These are phyloP conservation scores for Rubroboletus satanas DNA, from an alignment of 768 basidiomycete species.

Conservation along the genomic window DNA sequence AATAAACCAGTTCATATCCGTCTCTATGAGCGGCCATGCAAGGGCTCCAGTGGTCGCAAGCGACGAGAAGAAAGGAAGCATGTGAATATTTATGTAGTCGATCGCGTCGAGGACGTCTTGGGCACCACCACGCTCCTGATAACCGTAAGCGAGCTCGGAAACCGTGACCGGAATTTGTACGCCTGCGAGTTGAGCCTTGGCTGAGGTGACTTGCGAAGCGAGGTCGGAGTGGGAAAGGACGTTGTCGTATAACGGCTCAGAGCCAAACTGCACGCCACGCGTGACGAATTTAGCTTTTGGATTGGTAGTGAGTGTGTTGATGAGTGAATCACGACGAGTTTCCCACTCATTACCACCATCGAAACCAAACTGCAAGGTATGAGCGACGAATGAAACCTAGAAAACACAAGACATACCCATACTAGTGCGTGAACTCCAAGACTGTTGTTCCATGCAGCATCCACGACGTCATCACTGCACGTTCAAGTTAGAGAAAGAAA, in stretches of 20 bases:
- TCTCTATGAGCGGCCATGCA: constrained; percentile 59
- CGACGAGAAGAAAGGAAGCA: constrained; percentile 61
- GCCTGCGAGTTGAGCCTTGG: constrained; percentile 46
- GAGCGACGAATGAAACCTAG: neutral
- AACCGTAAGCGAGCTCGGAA: constrained; percentile 62
- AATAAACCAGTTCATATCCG: constrained; percentile 66
- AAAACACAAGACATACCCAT: constrained; percentile 48
- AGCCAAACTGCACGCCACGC: constrained; percentile 65
- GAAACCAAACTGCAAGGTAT: constrained; percentile 34
- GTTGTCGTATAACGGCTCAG: constrained; percentile 61
- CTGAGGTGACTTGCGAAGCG: constrained; percentile 45
- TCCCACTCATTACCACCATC: constrained; percentile 46
- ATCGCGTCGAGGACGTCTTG: constrained; percentile 54
- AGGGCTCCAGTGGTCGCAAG: constrained; percentile 39
- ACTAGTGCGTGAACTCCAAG: constrained; percentile 71
- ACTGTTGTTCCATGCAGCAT: constrained; percentile 65
- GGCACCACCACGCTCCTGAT: constrained; percentile 49
- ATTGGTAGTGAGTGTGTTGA: constrained; percentile 53
- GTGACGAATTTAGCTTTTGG: constrained; percentile 62
- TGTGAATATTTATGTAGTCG: constrained; percentile 65
- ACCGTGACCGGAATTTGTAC: constrained; percentile 67
- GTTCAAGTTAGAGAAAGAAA: constrained; percentile 15
- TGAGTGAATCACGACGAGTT: constrained; percentile 48
- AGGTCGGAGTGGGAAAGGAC: constrained; percentile 49
- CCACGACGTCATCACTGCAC: constrained; percentile 52